These are phyloP conservation scores for Fomitopsis serialis DNA, from an alignment of 768 basidiomycete species.

Conservation along the genomic window DNA sequence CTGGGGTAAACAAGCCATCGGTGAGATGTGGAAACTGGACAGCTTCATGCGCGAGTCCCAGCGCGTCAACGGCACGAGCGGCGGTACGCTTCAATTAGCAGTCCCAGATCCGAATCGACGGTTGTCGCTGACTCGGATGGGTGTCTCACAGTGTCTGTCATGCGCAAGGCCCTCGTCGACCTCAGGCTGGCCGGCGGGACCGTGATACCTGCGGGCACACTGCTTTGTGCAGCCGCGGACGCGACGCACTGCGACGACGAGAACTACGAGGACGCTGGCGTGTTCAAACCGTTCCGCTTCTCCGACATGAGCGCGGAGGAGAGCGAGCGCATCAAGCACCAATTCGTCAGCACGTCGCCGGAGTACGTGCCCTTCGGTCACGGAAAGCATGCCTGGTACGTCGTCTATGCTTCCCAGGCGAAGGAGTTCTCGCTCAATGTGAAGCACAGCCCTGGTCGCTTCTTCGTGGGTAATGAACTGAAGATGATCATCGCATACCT, in stretches of 20 bases:
- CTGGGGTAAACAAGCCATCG: slow-evolving; percentile 27
- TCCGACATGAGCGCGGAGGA: slow-evolving; percentile 27
- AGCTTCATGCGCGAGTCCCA: slow-evolving; percentile 41
- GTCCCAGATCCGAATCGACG: neutral
- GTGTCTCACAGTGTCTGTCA: slow-evolving; percentile 18
- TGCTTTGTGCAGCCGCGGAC: slow-evolving; percentile 10
- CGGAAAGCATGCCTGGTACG: slow-evolving; percentile 26
- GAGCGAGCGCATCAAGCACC: slow-evolving; percentile 28
- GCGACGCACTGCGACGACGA: slow-evolving; percentile 20
- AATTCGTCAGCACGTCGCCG: slow-evolving; percentile 27
- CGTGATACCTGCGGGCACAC: slow-evolving; percentile 18
- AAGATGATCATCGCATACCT: slow-evolving; percentile 30
- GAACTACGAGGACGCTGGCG: slow-evolving; percentile 15
- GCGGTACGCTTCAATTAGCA: slow-evolving; percentile 15
- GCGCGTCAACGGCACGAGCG: slow-evolving; percentile 25
- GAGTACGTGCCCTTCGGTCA: slow-evolving; percentile 23
- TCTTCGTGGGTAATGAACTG: slow-evolving; percentile 29
- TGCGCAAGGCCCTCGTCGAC: slow-evolving; percentile 24
- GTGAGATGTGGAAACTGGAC: slow-evolving; percentile 38
- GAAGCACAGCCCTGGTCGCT: slow-evolving; percentile 29
- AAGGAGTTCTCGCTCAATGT: neutral
- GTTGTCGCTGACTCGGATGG: no score
- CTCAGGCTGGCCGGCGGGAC: slow-evolving; percentile 31
- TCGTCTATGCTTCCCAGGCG: neutral
- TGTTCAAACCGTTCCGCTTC: slow-evolving; percentile 47